These are phyloP conservation scores for Mrakia blollopis DNA, from an alignment of 768 basidiomycete species.

Conservation along the genomic window DNA sequence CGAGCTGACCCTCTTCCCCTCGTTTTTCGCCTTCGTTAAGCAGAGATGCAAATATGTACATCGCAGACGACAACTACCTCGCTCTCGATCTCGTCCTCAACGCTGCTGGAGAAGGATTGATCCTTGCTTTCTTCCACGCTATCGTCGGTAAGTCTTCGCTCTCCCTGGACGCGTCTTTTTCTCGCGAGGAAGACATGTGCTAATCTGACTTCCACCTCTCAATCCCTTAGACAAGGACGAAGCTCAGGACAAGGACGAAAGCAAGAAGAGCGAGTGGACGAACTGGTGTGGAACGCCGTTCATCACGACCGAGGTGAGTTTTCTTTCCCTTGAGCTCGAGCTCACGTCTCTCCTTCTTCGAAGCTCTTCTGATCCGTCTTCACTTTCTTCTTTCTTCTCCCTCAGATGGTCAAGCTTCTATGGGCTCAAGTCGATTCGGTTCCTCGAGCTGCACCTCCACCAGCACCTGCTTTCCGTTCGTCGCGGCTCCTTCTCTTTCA, in stretches of 20 bases:
- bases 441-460: conserved; percentile 32
- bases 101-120: conserved; percentile 78
- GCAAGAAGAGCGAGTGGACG: conserved; percentile 67
- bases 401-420: conserved; percentile 42
- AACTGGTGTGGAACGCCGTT: conserved; percentile 81
- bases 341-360: conserved; percentile 38
- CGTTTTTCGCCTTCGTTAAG: background rate
- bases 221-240: conserved; percentile 42
- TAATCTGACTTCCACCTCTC: background rate
- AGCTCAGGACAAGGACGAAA: conserved; percentile 67
- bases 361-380: conserved; percentile 39
- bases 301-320: conserved; percentile 49
- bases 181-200: background rate
- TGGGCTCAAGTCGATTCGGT: conserved; percentile 36
- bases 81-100: conserved; percentile 85
- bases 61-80: conserved; percentile 70
- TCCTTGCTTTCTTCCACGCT: conserved; percentile 83
- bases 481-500: background rate
- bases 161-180: background rate
- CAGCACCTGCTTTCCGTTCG: conserved; percentile 36
- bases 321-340: no score
- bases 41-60: conserved; percentile 60
- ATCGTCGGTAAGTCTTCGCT: conserved; percentile 57
- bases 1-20: background rate
- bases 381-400: background rate